Percentiles rank a stretch among this genome's conserved stretches.
Conservation (phyloP, 495 filamentous ascomycete genomes). For the Daldinia caldariorum region DNA sequence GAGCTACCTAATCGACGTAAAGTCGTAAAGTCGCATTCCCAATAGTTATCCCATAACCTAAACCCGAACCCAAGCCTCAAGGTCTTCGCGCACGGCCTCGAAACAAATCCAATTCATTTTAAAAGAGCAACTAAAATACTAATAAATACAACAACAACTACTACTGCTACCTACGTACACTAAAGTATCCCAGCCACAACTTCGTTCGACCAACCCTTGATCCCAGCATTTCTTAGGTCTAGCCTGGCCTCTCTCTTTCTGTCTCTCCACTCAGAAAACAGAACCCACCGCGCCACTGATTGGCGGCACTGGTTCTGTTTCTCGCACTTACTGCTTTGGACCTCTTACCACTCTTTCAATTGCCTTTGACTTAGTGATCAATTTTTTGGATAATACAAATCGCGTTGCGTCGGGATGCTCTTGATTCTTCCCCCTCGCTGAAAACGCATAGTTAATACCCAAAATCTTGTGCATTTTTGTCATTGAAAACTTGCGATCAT, state of each 20-base stretch:
- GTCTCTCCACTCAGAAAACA: slow-evolving; percentile 36
- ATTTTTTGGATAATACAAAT: slow-evolving; percentile 26
- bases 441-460: slow-evolving; percentile 17
- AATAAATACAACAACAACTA: neutral
- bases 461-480: slow-evolving; percentile 13
- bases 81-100: slow-evolving; percentile 40
- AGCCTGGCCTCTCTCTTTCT: slow-evolving; percentile 21
- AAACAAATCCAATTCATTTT: slow-evolving; percentile 46
- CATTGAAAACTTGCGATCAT: slow-evolving; percentile 21
- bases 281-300: slow-evolving; percentile 37
- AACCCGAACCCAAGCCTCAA: slow-evolving; percentile 15
- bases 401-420: slow-evolving; percentile 42
- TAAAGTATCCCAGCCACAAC: slow-evolving; percentile 33
- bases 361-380: slow-evolving; percentile 21
- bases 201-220: slow-evolving; percentile 39
- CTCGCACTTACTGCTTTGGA: slow-evolving; percentile 36
- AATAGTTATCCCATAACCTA: slow-evolving; percentile 21
- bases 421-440: slow-evolving; percentile 27
- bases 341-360: slow-evolving; percentile 14
- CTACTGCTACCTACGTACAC: slow-evolving; percentile 3
- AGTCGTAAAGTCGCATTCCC: slow-evolving; percentile 20
- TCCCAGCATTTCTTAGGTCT: slow-evolving; percentile 32
- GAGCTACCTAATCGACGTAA: slow-evolving; percentile 6
- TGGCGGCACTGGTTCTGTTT: slow-evolving; percentile 36
- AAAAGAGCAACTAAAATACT: slow-evolving; percentile 9